Conservation (phyloP, 495 filamentous ascomycete species). For the Schizothecium vesticola region DNA sequence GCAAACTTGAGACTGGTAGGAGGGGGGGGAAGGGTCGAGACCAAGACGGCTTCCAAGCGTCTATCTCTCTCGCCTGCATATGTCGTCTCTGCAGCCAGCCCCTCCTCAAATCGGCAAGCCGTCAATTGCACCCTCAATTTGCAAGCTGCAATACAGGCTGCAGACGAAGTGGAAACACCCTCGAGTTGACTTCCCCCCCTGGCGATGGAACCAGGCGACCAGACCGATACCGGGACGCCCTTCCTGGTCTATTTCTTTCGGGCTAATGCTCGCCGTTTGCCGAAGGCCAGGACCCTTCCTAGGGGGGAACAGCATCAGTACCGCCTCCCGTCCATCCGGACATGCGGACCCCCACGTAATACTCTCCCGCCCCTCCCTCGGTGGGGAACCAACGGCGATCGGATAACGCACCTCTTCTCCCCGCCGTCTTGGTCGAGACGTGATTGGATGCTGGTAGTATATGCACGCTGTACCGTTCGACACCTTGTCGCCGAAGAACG, state of each 20-base stretch:
- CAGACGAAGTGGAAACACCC: not conserved
- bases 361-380: not conserved
- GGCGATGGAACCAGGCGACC: not conserved
- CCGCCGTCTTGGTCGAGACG: not conserved
- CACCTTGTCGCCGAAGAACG: not conserved
- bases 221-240: slow-evolving; percentile 1
- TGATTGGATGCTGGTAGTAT: not conserved
- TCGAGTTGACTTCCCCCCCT: not conserved
- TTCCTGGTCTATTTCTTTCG: not conserved
- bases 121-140: slow-evolving; percentile 4
- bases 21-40: not conserved
- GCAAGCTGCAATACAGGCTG: not conserved
- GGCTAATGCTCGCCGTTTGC: not conserved
- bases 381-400: not conserved
- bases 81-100: not conserved
- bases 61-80: not conserved
- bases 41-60: not conserved
- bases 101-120: not conserved
- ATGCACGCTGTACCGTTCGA: not conserved
- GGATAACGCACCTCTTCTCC: not conserved
- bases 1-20: not conserved
- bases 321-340: not conserved
- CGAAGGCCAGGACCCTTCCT: not conserved
- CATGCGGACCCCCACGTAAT: not conserved
- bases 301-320: not conserved